Evolutionary conservation across 108 stramenopile genomes (phyloP), one percentile per base, ranked within the genome.

Genomic region (Cyclotella distinguenda): DNA sequence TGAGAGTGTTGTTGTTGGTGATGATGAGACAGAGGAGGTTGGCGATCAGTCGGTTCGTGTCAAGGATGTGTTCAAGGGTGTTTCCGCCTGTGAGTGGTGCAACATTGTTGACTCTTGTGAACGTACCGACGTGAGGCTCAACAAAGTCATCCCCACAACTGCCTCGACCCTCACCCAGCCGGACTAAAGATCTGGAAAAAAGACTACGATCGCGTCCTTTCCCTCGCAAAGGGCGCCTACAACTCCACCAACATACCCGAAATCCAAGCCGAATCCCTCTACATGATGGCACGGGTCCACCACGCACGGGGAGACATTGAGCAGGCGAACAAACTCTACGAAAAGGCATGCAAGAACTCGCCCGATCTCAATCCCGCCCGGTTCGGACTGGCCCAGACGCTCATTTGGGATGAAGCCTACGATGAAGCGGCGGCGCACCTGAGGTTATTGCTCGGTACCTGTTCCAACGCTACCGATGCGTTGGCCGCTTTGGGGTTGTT

Each of bases 191-290:
- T 91, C 26, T 93, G 89, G 90, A 93, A 88, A 60, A 93, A 93
- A 72, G 92, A 96, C 62, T 96, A 94, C 64, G 89, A 93, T 47
- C 84, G 91, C 33, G 95, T 96, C 33, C 69, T 88, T 25, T 80
- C 92, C 15, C 84, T 95, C 38, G 91, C 96, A 35, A 93, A 85
- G 64, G 84, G 88, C 0, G 96, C 92, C 30, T 92, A 85, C 79
- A 75, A 64, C 43, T 83, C 83, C 64, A 95, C 94, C 12, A 81
- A 56, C 43, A 88, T 92, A 16, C 59, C 79, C 10, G 83, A 86
- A 59, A 89, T 96, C 13, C 88, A 91, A 64, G 96, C 94, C 53
- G 96, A 96, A 74, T 92, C 92, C 31, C 83, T 93, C 31, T 96
- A 82, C 64, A 81, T 92, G 55, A 61, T 92, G 59, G 96, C 90